Evolutionary conservation across 2,329 filamentous ascomycete genomes (phyloP).

Genomic region (Alternaria hordeiaustralica): DNA sequence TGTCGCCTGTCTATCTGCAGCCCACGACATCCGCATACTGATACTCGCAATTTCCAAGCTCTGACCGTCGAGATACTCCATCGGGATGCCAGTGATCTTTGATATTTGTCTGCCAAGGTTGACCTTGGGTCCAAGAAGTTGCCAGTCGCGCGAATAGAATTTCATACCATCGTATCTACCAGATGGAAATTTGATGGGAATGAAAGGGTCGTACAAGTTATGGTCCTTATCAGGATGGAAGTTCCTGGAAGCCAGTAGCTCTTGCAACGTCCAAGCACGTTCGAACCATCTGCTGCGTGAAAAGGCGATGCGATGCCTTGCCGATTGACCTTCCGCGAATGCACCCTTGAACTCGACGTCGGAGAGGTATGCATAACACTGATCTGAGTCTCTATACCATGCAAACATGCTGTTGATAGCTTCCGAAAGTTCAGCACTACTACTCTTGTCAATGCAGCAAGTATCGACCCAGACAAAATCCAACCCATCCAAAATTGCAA

Average conservation of each 20-base stretch:
- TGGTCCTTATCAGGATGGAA: neutral
- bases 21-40: constrained; percentile 31
- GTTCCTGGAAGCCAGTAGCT: constrained; percentile 22
- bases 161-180: constrained; percentile 4
- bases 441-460: constrained; percentile 32
- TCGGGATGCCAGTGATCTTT: constrained; percentile 6
- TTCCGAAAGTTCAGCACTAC: constrained; percentile 19
- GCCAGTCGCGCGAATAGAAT: constrained; percentile 18
- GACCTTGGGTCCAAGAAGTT: constrained; percentile 6
- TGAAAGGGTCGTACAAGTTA: no score
- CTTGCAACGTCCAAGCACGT: constrained; percentile 27
- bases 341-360: neutral
- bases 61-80: constrained; percentile 6
- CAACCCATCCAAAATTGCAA: constrained; percentile 10
- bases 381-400: constrained; percentile 17
- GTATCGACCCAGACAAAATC: constrained; percentile 24
- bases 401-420: constrained; percentile 27
- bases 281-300: constrained; percentile 19
- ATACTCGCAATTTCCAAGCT: constrained; percentile 13
- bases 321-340: neutral
- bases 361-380: constrained; percentile 24
- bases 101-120: neutral
- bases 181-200: neutral
- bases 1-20: constrained; percentile 20
- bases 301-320: neutral